These are phyloP conservation scores for Aquilaria yunnanensis DNA, from an alignment of 345 rosid species.

Conservation along the genomic window DNA sequence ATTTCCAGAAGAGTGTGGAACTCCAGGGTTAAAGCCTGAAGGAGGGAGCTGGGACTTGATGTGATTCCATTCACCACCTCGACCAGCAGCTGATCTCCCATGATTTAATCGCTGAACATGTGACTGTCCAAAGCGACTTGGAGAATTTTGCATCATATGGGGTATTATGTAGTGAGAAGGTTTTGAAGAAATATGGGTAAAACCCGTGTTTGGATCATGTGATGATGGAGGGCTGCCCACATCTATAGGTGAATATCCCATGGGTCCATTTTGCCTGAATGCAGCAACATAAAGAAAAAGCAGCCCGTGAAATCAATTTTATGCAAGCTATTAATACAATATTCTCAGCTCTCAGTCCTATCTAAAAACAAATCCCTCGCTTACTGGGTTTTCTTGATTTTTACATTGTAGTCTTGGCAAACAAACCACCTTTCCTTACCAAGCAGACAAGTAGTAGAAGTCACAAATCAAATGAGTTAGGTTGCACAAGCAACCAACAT, in stretches of 20 bases:
- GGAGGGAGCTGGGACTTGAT: slow-evolving; percentile 62
- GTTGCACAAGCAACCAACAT: background rate
- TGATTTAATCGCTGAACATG: slow-evolving; percentile 47
- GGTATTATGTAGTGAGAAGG: slow-evolving; percentile 42
- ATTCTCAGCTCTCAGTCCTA: no score
- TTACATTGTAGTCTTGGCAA: no score
- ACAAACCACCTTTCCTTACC: background rate
- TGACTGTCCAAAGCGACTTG: slow-evolving; percentile 92
- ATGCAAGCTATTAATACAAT: no score
- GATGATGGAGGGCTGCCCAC: slow-evolving; percentile 64
- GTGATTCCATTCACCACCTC: slow-evolving; percentile 65
- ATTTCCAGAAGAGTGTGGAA: slow-evolving; percentile 75
- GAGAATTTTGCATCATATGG: slow-evolving; percentile 62
- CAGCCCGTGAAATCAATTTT: background rate
- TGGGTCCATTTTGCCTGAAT: slow-evolving; percentile 60
- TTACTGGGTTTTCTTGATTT: no score
- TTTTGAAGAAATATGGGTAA: slow-evolving; percentile 51
- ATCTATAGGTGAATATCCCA: slow-evolving; percentile 50
- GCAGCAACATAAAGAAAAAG: slow-evolving; percentile 5
- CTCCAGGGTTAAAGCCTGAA: slow-evolving; percentile 50
- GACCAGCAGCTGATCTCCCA: slow-evolving; percentile 46
- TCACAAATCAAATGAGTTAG: background rate
- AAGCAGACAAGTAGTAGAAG: background rate
- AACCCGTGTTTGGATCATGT: slow-evolving; percentile 56
- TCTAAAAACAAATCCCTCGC: no score